Evolutionary conservation across 176 grass and related monocot species (phyloP), one percentile per base, ranked within the genome.

Genomic region (Poa pratensis): DNA sequence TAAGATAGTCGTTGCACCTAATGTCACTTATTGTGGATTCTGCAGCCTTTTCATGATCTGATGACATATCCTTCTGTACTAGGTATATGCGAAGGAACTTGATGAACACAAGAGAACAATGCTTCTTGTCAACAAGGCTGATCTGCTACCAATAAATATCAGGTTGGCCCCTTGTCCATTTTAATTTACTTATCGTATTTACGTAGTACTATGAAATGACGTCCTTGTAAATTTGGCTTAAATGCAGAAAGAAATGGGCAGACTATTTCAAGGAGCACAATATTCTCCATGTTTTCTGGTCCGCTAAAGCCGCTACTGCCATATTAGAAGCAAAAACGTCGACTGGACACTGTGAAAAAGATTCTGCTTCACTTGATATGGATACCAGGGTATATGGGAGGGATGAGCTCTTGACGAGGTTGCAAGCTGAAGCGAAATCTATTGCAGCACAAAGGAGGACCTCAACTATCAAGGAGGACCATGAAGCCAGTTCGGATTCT

Each of bases 61-160:
- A 40, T 82, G 37, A 46, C 50, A 81, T 80, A 19, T 18, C 13
- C 71, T 83, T 83, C 12, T 90, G 32, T 83, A 76, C 20, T 78
- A 98, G 96, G 86, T 66, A 87, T 95, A 98, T 72, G 89, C 91
- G 61, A 75, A 60, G 58, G 96, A 98, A 87, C 83, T 98, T 75
- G 91, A 98, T 83, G 89, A 86, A 32, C 91, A 94, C 86, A 98
- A 95, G 87, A 87, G 84, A 87, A 95, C 93, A 9, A 71, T 98
- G 83, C 86, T 98, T 9, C 96, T 98, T 85, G 96, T 98, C 46
- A 98, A 98, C 75, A 98, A 98, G 89, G 93, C 96, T 67, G 96
- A 98, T 88, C 86, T 98, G 28, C 87, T 98, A 54, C 96, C 96
- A 0, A 30, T 92, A 61, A 89, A 84, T 87, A 85, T 98, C 80